A percentile compares a stretch with the other conserved stretches of the same genome.
Conservation (phyloP, 2,329 filamentous ascomycete species). For the Cercospora sp. region DNA sequence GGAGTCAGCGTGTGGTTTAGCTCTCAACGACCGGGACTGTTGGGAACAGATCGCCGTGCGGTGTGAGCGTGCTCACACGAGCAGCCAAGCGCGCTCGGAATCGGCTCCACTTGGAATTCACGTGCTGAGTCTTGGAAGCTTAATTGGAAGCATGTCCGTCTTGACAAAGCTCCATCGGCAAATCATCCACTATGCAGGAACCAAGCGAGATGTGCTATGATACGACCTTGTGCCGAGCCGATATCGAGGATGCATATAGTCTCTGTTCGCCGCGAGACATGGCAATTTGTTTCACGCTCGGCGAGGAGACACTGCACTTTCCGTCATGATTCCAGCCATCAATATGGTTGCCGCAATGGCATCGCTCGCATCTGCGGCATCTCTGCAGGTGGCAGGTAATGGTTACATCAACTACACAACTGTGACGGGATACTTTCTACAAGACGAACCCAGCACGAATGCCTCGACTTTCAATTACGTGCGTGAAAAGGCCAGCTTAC, state of each 20-base stretch:
- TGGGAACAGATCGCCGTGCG: constrained; percentile 3
- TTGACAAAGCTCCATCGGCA: not conserved
- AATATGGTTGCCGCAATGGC: constrained; percentile 14
- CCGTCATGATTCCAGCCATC: constrained; percentile 15
- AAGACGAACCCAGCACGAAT: constrained; percentile 61
- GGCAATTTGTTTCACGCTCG: not conserved
- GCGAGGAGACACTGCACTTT: not conserved
- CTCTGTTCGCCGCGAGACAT: not conserved
- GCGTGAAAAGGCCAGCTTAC: constrained; percentile 16
- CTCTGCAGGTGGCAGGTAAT: constrained; percentile 16
- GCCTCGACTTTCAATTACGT: constrained; percentile 65
- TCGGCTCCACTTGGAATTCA: constrained; percentile 19
- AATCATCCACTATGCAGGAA: not conserved
- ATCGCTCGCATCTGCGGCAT: constrained; percentile 15
- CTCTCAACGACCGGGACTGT: not conserved
- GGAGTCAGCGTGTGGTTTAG: not conserved
- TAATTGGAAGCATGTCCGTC: constrained; percentile 17
- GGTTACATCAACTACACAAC: constrained; percentile 60
- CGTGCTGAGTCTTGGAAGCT: constrained; percentile 11
- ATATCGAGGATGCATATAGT: not conserved
- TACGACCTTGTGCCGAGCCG: not conserved
- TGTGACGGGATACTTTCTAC: constrained; percentile 63
- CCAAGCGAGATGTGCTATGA: not conserved
- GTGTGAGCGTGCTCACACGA: not conserved
- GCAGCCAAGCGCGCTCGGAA: constrained; percentile 2